Evolutionary conservation across 306 rosid genomes (phyloP).

Genomic region (Spatholobus suberectus): DNA sequence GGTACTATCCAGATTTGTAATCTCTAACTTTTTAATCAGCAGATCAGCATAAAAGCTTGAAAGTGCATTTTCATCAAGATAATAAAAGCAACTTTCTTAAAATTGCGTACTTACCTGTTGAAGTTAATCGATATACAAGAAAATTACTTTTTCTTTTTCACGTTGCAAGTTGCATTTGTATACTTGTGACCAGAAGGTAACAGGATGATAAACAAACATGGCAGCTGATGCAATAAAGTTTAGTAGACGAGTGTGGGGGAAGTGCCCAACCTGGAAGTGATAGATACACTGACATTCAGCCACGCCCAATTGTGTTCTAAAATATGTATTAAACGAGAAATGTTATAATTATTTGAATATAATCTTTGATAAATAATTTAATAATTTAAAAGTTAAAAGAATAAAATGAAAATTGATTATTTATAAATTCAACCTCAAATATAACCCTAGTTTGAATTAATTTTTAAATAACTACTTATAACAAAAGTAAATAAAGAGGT

Average conservation of each 20-base stretch:
- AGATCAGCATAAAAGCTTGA: slow-evolving; percentile 17
- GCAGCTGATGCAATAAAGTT: slow-evolving; percentile 42
- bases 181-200: slow-evolving; percentile 5
- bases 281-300: not conserved
- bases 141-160: not conserved
- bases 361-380: too few species aligned
- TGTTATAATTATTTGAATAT: not conserved
- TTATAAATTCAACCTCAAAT: not conserved
- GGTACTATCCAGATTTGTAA: not conserved
- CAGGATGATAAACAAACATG: not conserved
- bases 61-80: slow-evolving; percentile 24
- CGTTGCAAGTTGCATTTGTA: slow-evolving; percentile 27
- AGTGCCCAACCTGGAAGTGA: not conserved
- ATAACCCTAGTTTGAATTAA: not conserved
- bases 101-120: not conserved
- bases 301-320: too few species aligned
- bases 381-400: not conserved
- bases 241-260: slow-evolving; percentile 14
- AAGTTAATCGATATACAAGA: not conserved
- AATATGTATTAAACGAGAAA: not conserved
- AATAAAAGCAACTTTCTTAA: not conserved
- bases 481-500: not conserved
- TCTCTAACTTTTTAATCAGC: not conserved
- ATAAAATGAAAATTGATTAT: not conserved
- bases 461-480: not conserved